phyloP scores from a whole-genome alignment of 352 stramenopile genomes.

The Peronosclerospora sorghi region DNA sequence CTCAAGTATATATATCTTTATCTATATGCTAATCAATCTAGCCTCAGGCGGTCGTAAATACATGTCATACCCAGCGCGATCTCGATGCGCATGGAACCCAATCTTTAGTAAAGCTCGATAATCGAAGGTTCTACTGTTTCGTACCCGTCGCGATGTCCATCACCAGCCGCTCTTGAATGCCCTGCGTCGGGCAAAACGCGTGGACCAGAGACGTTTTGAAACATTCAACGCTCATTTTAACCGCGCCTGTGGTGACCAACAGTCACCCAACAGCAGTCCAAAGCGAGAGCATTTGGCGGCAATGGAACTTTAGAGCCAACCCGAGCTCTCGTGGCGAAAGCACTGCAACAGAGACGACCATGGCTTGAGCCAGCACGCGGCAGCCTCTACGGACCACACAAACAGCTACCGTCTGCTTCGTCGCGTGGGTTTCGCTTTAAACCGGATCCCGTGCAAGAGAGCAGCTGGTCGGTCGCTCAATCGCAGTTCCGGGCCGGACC shows the following conservation, averaged over 20 bases:
- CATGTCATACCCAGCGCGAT: background rate
- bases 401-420: slow-evolving; percentile 9
- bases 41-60: too few relatives aligned
- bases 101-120: background rate
- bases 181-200: slow-evolving; percentile 12
- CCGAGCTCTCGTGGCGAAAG: slow-evolving; percentile 4
- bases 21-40: too few relatives aligned
- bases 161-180: slow-evolving; percentile 18
- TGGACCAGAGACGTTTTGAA: slow-evolving; percentile 2
- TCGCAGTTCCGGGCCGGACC: slow-evolving; percentile 11
- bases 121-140: slow-evolving; percentile 14
- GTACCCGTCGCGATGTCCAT: slow-evolving; percentile 1
- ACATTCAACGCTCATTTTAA: too few relatives aligned
- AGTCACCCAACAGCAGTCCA: too few relatives aligned
- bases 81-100: slow-evolving; percentile 1
- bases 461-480: slow-evolving; percentile 2
- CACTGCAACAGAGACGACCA: slow-evolving; percentile 3
- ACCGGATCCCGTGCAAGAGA: slow-evolving; percentile 10
- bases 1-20: too few relatives aligned
- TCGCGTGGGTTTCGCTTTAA: slow-evolving; percentile 5
- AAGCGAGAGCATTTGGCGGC: too few relatives aligned
- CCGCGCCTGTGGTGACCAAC: too few relatives aligned
- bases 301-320: background rate
- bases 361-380: too few relatives aligned
- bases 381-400: slow-evolving; percentile 4